A percentile compares a stretch with the other conserved stretches of the same genome.
These are phyloP conservation scores for Herpotrichia juniperi DNA, from an alignment of 2,329 filamentous ascomycete genomes.

Conservation along the genomic window DNA sequence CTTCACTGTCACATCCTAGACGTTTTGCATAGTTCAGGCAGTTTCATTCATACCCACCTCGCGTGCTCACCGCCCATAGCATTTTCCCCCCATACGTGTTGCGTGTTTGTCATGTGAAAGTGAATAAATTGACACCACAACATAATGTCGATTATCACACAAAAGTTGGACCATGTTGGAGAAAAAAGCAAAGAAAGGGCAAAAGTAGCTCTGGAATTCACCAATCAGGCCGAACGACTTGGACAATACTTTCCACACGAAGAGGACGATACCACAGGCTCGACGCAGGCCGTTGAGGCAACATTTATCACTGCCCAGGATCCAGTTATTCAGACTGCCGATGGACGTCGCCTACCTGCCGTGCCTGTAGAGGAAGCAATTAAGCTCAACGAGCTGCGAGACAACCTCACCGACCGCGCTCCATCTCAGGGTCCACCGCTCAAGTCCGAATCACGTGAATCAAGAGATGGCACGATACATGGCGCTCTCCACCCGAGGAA, in stretches of 20 bases:
- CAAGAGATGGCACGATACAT: slow-evolving; percentile 51
- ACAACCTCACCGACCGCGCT: slow-evolving; percentile 53
- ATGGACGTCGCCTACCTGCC: slow-evolving; percentile 70
- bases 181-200: slow-evolving; percentile 37
- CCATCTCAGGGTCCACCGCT: slow-evolving; percentile 35
- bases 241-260: slow-evolving; percentile 49
- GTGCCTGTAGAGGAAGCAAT: slow-evolving; percentile 73
- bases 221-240: slow-evolving; percentile 62
- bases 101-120: not conserved
- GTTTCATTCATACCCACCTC: not conserved
- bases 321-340: slow-evolving; percentile 71
- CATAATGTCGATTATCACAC: slow-evolving; percentile 33
- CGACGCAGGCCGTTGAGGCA: slow-evolving; percentile 66
- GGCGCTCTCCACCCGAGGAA: slow-evolving; percentile 38
- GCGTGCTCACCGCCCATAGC: not conserved
- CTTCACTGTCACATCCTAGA: not conserved
- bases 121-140: slow-evolving; percentile 1
- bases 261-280: slow-evolving; percentile 49
- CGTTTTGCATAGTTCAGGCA: not conserved
- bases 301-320: slow-evolving; percentile 70
- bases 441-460: slow-evolving; percentile 40
- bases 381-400: slow-evolving; percentile 69
- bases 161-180: slow-evolving; percentile 24
- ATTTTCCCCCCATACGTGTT: not conserved
- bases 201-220: slow-evolving; percentile 60